A percentile compares a stretch with the other conserved stretches of the same genome.
These are phyloP conservation scores for Chenopodium formosanum DNA, from an alignment of 148 eudicot species.

Conservation along the genomic window DNA sequence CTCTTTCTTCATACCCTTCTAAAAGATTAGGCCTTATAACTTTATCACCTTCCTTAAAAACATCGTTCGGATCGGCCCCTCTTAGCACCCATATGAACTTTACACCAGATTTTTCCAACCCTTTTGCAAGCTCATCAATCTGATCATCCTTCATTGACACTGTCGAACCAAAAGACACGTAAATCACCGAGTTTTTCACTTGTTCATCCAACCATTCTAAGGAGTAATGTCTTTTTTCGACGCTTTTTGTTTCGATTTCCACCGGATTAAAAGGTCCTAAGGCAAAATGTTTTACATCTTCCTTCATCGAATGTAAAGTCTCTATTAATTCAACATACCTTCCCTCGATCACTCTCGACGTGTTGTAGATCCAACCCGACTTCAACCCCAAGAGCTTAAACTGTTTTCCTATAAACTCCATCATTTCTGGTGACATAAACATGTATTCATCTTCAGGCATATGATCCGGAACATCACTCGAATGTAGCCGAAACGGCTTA, in stretches of 20 bases:
- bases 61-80: conserved; percentile 2
- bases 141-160: conserved; percentile 42
- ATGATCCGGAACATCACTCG: background rate
- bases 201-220: conserved; percentile 61
- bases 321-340: conserved; percentile 16
- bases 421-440: conserved; percentile 22
- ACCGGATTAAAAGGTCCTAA: conserved; percentile 44
- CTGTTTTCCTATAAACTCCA: conserved; percentile 20
- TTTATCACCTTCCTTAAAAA: background rate
- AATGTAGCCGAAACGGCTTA: conserved; percentile 20
- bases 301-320: background rate
- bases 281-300: conserved; percentile 27
- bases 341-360: conserved; percentile 25
- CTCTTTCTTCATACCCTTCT: conserved; percentile 54
- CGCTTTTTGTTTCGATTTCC: background rate
- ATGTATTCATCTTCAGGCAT: background rate
- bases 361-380: conserved; percentile 29
- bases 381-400: background rate
- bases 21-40: conserved; percentile 34
- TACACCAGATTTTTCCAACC: conserved; percentile 44
- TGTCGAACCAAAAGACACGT: conserved; percentile 59
- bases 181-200: conserved; percentile 41
- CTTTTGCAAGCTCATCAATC: conserved; percentile 52
- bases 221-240: conserved; percentile 17
- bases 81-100: conserved; percentile 75